Evolutionary conservation across 2,329 filamentous ascomycete species (phyloP).

Genomic region (Paecilomyces formosus): DNA sequence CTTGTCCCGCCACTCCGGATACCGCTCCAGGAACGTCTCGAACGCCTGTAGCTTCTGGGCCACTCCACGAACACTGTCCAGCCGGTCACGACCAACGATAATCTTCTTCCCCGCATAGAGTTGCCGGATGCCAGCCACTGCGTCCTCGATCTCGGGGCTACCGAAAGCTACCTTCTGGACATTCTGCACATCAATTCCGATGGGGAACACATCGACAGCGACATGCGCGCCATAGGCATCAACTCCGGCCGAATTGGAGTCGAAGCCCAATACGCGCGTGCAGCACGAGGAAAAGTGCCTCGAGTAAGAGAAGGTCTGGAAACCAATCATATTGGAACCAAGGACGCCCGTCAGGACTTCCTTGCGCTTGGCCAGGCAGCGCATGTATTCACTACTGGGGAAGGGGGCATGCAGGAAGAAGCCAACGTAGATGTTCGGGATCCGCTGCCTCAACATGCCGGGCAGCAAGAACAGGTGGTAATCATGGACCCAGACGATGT

Average conservation of each 20-base stretch:
- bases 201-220: conserved; percentile 87
- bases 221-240: conserved; percentile 85
- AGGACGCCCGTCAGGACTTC: conserved; percentile 85
- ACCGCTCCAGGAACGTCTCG: conserved; percentile 81
- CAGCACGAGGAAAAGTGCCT: conserved; percentile 93
- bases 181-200: conserved; percentile 82
- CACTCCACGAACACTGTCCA: conserved; percentile 87
- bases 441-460: conserved; percentile 74
- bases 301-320: conserved; percentile 93
- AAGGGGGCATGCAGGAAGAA: conserved; percentile 95
- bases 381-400: conserved; percentile 90
- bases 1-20: conserved; percentile 85
- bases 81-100: conserved; percentile 87
- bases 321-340: conserved; percentile 86
- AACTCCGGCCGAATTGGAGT: conserved; percentile 75
- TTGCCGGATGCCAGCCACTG: conserved; percentile 62
- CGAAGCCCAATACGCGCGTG: conserved; percentile 82
- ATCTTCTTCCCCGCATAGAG: conserved; percentile 87
- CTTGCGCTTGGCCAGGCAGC: conserved; percentile 79
- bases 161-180: conserved; percentile 70
- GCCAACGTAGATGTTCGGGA: conserved; percentile 85
- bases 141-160: conserved; percentile 61
- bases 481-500: conserved; percentile 88
- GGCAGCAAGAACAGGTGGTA: conserved; percentile 89
- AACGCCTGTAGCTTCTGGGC: conserved; percentile 95